phyloP scores from a whole-genome alignment of 2,329 filamentous ascomycete species.

The Aureobasidium sp. region DNA sequence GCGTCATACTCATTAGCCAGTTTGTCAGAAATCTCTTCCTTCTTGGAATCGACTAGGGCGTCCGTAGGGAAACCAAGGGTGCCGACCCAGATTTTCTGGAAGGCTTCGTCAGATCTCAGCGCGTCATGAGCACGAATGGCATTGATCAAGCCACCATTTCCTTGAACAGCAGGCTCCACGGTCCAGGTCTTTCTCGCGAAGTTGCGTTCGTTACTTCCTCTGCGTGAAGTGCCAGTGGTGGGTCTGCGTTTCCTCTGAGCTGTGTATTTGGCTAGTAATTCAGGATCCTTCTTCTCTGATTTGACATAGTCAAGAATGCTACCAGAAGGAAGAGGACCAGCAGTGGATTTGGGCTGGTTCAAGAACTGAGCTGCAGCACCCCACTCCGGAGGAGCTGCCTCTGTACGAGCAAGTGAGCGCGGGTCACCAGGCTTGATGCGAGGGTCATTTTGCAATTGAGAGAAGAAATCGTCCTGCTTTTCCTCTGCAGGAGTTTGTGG shows the following conservation, averaged over 20 bases:
- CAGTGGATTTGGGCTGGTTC: slow-evolving; percentile 72
- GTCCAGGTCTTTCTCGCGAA: slow-evolving; percentile 77
- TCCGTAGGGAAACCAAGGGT: slow-evolving; percentile 93
- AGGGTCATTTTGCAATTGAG: slow-evolving; percentile 33
- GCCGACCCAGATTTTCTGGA: slow-evolving; percentile 82
- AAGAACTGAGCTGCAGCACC: slow-evolving; percentile 52
- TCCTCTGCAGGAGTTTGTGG: slow-evolving; percentile 36
- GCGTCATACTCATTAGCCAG: slow-evolving; percentile 77
- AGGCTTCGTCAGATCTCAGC: slow-evolving; percentile 58
- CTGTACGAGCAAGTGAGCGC: slow-evolving; percentile 58
- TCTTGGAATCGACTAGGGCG: slow-evolving; percentile 66
- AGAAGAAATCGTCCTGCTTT: slow-evolving; percentile 40
- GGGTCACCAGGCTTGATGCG: slow-evolving; percentile 43
- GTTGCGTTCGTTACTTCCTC: slow-evolving; percentile 32
- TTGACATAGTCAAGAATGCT: slow-evolving; percentile 55
- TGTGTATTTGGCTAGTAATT: slow-evolving; percentile 20
- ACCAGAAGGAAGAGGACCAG: slow-evolving; percentile 66
- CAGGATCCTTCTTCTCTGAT: slow-evolving; percentile 31
- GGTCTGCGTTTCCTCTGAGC: slow-evolving; percentile 14
- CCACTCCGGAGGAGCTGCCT: slow-evolving; percentile 72
- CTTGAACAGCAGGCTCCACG: slow-evolving; percentile 78
- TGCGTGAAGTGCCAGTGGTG: slow-evolving; percentile 22
- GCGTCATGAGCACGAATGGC: slow-evolving; percentile 53
- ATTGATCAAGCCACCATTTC: slow-evolving; percentile 86
- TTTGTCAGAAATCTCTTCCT: slow-evolving; percentile 74